Conservation (phyloP, 345 rosid genomes). For the Dimocarpus longan region DNA sequence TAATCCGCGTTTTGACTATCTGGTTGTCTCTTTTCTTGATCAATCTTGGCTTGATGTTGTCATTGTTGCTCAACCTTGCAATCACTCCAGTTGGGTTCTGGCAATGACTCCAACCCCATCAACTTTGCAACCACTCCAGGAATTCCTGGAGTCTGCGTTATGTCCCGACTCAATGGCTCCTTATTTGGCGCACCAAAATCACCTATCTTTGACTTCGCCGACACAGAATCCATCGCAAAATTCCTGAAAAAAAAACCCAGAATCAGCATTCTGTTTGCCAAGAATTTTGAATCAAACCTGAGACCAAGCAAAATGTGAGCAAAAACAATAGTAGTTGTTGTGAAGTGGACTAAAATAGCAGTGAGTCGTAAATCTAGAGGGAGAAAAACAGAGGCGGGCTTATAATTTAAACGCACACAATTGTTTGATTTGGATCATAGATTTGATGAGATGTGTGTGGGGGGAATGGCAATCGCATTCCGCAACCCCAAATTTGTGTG, state of each 20-base stretch:
- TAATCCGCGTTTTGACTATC: slow-evolving; percentile 23
- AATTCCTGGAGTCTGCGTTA: slow-evolving; percentile 16
- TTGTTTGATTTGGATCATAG: too few relatives aligned
- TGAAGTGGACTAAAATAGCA: background rate
- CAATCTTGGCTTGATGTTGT: too few relatives aligned
- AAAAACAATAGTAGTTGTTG: background rate
- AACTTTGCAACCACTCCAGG: slow-evolving; percentile 79
- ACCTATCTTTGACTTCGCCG: slow-evolving; percentile 42
- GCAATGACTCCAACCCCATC: slow-evolving; percentile 81
- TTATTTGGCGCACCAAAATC: slow-evolving; percentile 27
- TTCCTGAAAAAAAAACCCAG: slow-evolving; percentile 58
- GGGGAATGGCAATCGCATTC: too few relatives aligned
- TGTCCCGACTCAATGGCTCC: slow-evolving; percentile 4
- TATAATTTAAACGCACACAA: slow-evolving; percentile 24
- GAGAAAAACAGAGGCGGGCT: slow-evolving; percentile 28
- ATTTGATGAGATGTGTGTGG: too few relatives aligned
- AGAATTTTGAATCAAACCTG: slow-evolving; percentile 30
- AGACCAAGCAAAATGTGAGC: background rate
- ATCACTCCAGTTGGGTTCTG: slow-evolving; percentile 37
- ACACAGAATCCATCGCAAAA: slow-evolving; percentile 64
- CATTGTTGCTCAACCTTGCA: too few relatives aligned
- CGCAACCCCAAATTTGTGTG: too few relatives aligned
- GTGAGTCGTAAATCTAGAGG: background rate
- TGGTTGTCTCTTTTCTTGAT: too few relatives aligned
- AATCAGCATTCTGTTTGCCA: slow-evolving; percentile 32